These are phyloP conservation scores for Mycena venus DNA, from an alignment of 768 basidiomycete species.

Conservation along the genomic window DNA sequence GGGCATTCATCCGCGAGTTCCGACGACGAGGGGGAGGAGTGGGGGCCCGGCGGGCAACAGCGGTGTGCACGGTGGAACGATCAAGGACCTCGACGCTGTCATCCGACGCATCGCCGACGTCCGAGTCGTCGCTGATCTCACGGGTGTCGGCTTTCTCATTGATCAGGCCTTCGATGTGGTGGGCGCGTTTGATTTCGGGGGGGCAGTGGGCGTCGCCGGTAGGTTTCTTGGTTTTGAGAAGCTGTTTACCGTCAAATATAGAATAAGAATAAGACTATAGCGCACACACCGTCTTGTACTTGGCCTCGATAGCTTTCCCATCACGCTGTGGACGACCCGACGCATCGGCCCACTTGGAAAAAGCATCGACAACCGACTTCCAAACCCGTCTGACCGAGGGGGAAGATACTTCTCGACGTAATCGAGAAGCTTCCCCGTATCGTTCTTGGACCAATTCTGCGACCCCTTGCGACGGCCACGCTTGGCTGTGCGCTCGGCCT, in stretches of 20 bases:
- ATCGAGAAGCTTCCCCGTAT: too few species aligned
- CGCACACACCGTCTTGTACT: too few species aligned
- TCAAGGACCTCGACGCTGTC: conserved; percentile 1
- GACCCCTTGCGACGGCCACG: conserved; percentile 5
- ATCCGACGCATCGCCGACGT: conserved; percentile 18
- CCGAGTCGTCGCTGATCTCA: too few species aligned
- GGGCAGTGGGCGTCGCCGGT: conserved; percentile 43
- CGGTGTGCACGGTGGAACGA: not conserved
- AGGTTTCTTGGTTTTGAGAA: conserved; percentile 41
- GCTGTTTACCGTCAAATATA: not conserved
- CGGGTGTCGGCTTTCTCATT: too few species aligned
- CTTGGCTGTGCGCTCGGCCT: not conserved
- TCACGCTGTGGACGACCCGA: too few species aligned
- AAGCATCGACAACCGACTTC: too few species aligned
- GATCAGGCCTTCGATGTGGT: too few species aligned
- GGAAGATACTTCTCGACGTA: too few species aligned
- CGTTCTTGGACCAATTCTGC: not conserved
- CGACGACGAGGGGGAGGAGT: conserved; percentile 9
- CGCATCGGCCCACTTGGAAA: too few species aligned
- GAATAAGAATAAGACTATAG: not conserved
- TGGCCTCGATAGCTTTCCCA: too few species aligned
- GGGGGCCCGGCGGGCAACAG: conserved; percentile 5
- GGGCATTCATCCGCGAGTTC: not conserved
- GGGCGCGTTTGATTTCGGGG: too few species aligned
- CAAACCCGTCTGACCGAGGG: too few species aligned